A percentile compares a stretch with the other conserved stretches of the same genome.
Conservation (phyloP, 148 eudicot species). For the Rhododendron williamsianum region DNA sequence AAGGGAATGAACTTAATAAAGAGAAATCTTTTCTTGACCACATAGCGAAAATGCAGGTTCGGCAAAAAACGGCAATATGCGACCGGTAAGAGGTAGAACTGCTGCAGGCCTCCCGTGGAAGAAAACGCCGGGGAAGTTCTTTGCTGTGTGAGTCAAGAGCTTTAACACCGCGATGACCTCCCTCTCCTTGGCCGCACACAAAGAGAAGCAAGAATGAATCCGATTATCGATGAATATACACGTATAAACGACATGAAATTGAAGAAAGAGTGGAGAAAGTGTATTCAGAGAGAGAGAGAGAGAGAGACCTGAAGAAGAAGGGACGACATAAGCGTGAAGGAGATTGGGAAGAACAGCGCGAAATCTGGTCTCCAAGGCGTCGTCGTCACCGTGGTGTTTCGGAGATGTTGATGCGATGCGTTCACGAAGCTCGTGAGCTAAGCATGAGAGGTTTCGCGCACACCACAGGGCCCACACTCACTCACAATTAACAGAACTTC, state of each 20-base stretch:
- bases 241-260: background rate
- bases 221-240: background rate
- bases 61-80: conserved; percentile 72
- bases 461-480: no score
- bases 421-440: conserved; percentile 84
- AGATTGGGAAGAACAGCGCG: conserved; percentile 79
- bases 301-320: conserved; percentile 53
- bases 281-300: background rate
- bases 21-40: background rate
- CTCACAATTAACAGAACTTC: no score
- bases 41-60: conserved; percentile 66
- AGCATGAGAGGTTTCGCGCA: conserved; percentile 56
- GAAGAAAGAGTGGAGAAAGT: background rate
- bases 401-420: conserved; percentile 68
- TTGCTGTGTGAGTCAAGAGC: conserved; percentile 61
- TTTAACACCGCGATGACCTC: conserved; percentile 77
- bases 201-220: background rate
- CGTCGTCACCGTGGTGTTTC: conserved; percentile 40
- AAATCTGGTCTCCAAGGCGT: conserved; percentile 51
- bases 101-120: conserved; percentile 62
- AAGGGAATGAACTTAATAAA: background rate
- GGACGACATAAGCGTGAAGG: conserved; percentile 58
- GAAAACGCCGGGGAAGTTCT: conserved; percentile 81
- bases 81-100: conserved; percentile 70
- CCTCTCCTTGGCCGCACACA: conserved; percentile 56